Evolutionary conservation across 2,329 filamentous ascomycete genomes (phyloP).

Genomic region (Furcasterigmium sp.): DNA sequence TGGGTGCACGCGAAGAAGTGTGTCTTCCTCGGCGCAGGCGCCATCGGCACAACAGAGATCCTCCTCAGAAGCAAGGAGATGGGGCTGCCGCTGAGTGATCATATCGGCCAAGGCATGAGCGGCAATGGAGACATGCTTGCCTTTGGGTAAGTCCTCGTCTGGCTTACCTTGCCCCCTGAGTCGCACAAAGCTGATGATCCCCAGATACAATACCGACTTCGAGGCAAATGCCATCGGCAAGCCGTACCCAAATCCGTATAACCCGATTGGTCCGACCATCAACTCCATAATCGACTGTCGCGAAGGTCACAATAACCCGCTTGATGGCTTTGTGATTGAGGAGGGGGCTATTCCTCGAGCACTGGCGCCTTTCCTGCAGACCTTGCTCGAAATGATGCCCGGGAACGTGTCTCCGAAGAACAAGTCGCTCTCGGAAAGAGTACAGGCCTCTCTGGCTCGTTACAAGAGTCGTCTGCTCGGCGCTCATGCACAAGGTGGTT

Average conservation of each 20-base stretch:
- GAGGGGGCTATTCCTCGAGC: constrained; percentile 57
- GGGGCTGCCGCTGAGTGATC: constrained; percentile 52
- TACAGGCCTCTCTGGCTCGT: constrained; percentile 41
- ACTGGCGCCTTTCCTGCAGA: constrained; percentile 49
- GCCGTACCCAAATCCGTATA: constrained; percentile 39
- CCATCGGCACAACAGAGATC: constrained; percentile 62
- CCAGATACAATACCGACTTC: constrained; percentile 53
- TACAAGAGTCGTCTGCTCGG: constrained; percentile 52
- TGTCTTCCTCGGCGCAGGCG: constrained; percentile 61
- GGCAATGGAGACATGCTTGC: constrained; percentile 63
- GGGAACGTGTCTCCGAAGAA: constrained; percentile 34
- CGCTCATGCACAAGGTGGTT: constrained; percentile 50
- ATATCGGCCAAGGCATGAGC: constrained; percentile 55
- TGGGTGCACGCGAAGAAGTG: constrained; percentile 62
- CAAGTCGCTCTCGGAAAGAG: constrained; percentile 30
- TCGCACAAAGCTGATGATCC: background rate
- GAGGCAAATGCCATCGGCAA: constrained; percentile 52
- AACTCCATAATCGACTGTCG: constrained; percentile 58
- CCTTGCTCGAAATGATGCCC: constrained; percentile 49
- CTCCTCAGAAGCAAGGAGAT: constrained; percentile 54
- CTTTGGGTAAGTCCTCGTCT: constrained; percentile 43
- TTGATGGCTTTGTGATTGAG: constrained; percentile 60
- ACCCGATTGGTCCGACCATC: constrained; percentile 57
- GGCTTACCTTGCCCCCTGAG: background rate
- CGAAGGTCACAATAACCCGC: constrained; percentile 41